Conservation (phyloP, 2,329 filamentous ascomycete genomes). For the Arthrobotrys entomopaga region DNA sequence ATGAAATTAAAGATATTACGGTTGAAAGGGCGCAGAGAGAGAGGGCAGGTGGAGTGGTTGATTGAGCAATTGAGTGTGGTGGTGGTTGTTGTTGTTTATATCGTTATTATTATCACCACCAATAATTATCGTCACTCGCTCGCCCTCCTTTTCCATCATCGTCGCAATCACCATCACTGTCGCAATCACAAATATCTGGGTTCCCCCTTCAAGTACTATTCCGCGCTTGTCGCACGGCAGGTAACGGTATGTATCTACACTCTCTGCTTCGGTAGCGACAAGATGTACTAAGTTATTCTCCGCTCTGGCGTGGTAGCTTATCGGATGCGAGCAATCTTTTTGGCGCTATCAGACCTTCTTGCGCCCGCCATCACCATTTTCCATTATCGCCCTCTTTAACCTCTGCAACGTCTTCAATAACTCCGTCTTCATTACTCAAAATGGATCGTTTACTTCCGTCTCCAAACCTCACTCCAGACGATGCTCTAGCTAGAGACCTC, state of each 20-base stretch:
- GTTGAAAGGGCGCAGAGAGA: background rate
- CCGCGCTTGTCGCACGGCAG: background rate
- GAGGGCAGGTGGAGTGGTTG: background rate
- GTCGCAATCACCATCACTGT: background rate
- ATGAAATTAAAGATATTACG: constrained; percentile 18
- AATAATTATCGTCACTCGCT: background rate
- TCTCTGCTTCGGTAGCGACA: too few relatives aligned
- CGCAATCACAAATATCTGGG: background rate
- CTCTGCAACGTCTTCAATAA: background rate
- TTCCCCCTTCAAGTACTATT: background rate
- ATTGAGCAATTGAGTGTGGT: background rate
- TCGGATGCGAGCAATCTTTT: background rate
- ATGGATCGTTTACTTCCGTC: constrained; percentile 42
- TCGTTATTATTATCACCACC: constrained; percentile 22
- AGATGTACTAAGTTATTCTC: background rate
- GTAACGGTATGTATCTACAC: background rate
- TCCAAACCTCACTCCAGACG: constrained; percentile 35
- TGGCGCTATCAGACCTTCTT: background rate
- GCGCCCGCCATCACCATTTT: background rate
- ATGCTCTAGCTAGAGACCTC: constrained; percentile 37
- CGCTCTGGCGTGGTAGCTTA: background rate
- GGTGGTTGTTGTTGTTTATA: constrained; percentile 2
- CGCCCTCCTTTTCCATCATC: constrained; percentile 18
- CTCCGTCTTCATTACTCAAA: background rate
- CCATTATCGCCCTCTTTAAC: background rate